Base-by-base conservation (phyloP, 345 rosid genomes). In the Psidium guajava region DNA sequence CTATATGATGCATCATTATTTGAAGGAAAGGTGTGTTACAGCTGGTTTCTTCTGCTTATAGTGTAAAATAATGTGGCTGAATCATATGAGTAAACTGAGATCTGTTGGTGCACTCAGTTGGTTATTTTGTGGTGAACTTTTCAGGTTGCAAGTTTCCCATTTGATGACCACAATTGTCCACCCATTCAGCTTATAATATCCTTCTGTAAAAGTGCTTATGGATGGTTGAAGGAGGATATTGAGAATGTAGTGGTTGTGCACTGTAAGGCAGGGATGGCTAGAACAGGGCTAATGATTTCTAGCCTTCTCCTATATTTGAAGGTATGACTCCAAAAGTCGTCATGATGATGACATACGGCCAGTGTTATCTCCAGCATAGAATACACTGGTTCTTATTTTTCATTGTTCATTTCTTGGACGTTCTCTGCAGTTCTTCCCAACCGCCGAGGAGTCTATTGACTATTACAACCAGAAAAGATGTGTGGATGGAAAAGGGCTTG, bases 181-280 rank as follows among this genome's bases (percentile, higher is more conserved):
- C 98, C 98, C 50, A 91, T 94, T 84, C 99, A 97, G 83, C 92
- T 97, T 82, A 92, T 97, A 69, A 89, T 88, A 88, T 94, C 94
- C 81, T 97, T 97, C 90, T 97, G 98, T 89, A 95, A 91, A 91
- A 95, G 98, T 87, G 95, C 99, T 47, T 95, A 95, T 90, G 89
- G 94, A 28, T 97, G 99, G 99, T 87, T 97, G 92, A 96, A 95
- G 90, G 97, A 95, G 87, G 99, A 97, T 86, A 97, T 95, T 51
- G 94, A 95, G 90, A 97, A 97, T 90, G 99, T 97, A 54, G 99
- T 97, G 89, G 99, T 94, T 49, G 96, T 97, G 87, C 99, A 97
- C 87, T 97, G 99, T 85, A 97, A 97, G 90, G 99, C 98, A 54
- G 98, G 98, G 85, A 93, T 97, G 98, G 98, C 93, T 83, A 93